Evolutionary conservation across 495 filamentous ascomycete species (phyloP).

Genomic region (Neurospora terricola): DNA sequence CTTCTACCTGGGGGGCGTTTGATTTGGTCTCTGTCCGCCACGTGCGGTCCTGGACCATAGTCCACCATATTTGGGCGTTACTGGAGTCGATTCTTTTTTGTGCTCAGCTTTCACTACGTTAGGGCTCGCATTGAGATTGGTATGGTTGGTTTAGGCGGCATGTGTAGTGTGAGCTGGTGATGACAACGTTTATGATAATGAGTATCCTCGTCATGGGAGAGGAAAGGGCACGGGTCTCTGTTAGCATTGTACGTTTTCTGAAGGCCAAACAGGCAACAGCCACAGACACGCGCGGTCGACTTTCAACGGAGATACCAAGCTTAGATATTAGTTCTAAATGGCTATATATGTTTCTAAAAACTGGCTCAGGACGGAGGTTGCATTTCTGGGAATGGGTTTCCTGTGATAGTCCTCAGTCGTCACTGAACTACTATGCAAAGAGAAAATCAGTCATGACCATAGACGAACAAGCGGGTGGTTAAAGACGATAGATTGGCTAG

Average conservation of each 20-base stretch:
- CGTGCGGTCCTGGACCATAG: background rate
- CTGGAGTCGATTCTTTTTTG: background rate
- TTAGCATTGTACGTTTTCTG: background rate
- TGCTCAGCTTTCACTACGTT: background rate
- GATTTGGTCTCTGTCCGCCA: background rate
- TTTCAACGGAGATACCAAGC: background rate
- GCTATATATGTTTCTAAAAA: background rate
- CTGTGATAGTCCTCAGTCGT: background rate
- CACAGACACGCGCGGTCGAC: background rate
- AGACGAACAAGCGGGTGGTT: background rate
- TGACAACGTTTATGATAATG: background rate
- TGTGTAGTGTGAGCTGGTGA: background rate
- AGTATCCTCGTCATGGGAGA: background rate
- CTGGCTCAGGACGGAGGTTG: background rate
- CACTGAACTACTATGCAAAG: background rate
- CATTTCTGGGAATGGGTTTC: background rate
- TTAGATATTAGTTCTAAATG: background rate
- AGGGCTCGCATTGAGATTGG: background rate
- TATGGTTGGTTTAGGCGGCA: background rate
- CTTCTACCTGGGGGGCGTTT: background rate
- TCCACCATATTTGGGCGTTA: background rate
- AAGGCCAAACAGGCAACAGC: background rate
- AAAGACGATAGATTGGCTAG: background rate
- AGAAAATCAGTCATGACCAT: background rate
- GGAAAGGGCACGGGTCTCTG: background rate